Base-by-base conservation (phyloP, 331 rosid species). In the Phaseolus coccineus region DNA sequence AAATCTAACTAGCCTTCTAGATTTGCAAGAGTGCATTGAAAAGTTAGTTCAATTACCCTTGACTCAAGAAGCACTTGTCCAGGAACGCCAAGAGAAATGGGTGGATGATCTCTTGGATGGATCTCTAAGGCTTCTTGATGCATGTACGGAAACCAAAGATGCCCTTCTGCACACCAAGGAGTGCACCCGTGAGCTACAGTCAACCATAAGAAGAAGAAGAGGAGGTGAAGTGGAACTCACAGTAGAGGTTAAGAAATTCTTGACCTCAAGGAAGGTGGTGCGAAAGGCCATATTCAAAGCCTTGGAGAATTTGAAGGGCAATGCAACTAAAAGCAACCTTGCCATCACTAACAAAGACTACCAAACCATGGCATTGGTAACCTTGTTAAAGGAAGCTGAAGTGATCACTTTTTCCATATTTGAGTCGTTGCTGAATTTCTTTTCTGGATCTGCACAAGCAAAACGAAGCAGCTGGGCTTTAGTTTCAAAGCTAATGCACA, bases 51-150 rank as follows among this genome's bases (percentile, higher is more conserved):
- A 85, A 27, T 74, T 87, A 12, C 95, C 96, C 16, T 57, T 78
- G 28, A 72, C 86, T 39, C 93, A 90, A 83, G 87, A 85, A 83
- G 90, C 89, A 68, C 81, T 91, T 48, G 83, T 82, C 58, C 77
- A 78, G 8, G 89, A 77, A 69, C 30, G 51, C 77, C 82, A 76
- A 80, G 81, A 80, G 72, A 78, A 78, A 83, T 78, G 83, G 92
- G 87, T 86, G 35, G 90, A 89, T 72, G 90, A 86, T 73, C 87
- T 90, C 39, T 78, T 91, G 77, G 90, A 87, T 51, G 87, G 95
- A 74, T 87, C 89, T 78, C 88, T 90, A 10, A 85, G 87, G 87
- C 89, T 88, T 58, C 81, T 91, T 76, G 98, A 90, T 56, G 69
- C 84, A 22, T 93, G 95, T 55, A 80, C 86, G 0, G 78, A 76